Evolutionary conservation across 2,329 filamentous ascomycete species (phyloP).

Genomic region (Fusarium pseudoanthophilum): DNA sequence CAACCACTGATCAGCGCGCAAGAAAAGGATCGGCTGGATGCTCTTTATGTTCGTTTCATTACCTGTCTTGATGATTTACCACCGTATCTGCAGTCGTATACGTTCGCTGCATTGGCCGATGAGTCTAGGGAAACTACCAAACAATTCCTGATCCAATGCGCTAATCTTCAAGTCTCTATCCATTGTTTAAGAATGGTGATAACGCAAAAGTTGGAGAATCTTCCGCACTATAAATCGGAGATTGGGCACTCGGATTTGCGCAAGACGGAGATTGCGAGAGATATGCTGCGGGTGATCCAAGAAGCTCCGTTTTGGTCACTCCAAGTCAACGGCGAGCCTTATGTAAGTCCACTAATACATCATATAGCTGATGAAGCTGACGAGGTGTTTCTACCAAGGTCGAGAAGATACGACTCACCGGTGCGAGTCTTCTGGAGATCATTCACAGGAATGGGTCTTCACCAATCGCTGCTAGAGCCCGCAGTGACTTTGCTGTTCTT

Average conservation of each 20-base stretch:
- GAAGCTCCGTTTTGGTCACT: constrained; percentile 56
- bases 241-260: constrained; percentile 48
- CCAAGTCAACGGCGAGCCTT: constrained; percentile 54
- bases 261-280: constrained; percentile 57
- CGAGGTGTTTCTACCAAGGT: constrained; percentile 39
- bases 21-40: constrained; percentile 49
- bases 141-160: constrained; percentile 53
- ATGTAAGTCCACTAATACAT: constrained; percentile 40
- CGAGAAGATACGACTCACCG: constrained; percentile 54
- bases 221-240: constrained; percentile 46
- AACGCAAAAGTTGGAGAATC: constrained; percentile 50
- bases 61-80: constrained; percentile 55
- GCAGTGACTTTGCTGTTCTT: constrained; percentile 52
- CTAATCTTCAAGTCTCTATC: constrained; percentile 54
- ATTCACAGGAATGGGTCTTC: constrained; percentile 53
- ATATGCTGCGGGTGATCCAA: constrained; percentile 54
- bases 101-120: constrained; percentile 26
- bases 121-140: constrained; percentile 39
- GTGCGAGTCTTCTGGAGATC: constrained; percentile 52
- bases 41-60: constrained; percentile 53
- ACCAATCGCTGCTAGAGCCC: constrained; percentile 51
- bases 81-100: constrained; percentile 49
- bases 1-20: constrained; percentile 31
- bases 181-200: constrained; percentile 57
- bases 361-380: fast-evolving